Evolutionary conservation across 208 protist species (phyloP).

Genomic region (Leishmania gerbilli): DNA sequence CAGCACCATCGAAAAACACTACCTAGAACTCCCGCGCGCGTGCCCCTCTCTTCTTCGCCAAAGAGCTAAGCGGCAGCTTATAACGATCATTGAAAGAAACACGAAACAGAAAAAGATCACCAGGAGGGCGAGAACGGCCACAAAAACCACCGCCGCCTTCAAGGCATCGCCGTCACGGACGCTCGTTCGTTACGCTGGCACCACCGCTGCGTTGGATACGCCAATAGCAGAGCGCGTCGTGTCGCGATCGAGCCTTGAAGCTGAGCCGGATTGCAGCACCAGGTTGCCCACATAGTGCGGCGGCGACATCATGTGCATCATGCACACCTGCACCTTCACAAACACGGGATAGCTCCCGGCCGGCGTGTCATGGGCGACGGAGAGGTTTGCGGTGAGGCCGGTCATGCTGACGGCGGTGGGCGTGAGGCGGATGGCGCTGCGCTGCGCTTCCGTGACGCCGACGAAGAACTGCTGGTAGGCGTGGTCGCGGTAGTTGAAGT

Average conservation of each 20-base stretch:
- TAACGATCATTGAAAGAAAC: too few species aligned
- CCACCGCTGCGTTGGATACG: too few species aligned
- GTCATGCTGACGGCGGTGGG: slow-evolving; percentile 8
- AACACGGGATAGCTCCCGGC: slow-evolving; percentile 32
- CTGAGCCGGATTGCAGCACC: slow-evolving; percentile 4
- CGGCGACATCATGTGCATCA: slow-evolving; percentile 33
- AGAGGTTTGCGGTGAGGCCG: slow-evolving; percentile 21
- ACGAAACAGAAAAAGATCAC: too few species aligned
- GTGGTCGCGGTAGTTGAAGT: slow-evolving; percentile 33
- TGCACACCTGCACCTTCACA: slow-evolving; percentile 33
- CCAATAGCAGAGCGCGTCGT: background rate
- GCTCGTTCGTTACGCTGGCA: background rate
- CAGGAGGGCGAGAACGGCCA: background rate
- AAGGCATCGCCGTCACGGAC: background rate
- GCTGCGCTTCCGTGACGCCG: slow-evolving; percentile 20
- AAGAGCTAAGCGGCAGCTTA: too few species aligned
- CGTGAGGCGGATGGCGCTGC: slow-evolving; percentile 24
- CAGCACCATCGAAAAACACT: too few species aligned
- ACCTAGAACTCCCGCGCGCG: too few species aligned
- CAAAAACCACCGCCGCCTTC: background rate
- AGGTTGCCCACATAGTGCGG: slow-evolving; percentile 26
- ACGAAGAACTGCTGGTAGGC: slow-evolving; percentile 36
- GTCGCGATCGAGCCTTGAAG: background rate
- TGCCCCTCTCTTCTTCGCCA: too few species aligned
- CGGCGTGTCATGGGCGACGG: slow-evolving; percentile 1